These are phyloP conservation scores for Diaporthe eres DNA, from an alignment of 2,329 filamentous ascomycete species.

Conservation along the genomic window DNA sequence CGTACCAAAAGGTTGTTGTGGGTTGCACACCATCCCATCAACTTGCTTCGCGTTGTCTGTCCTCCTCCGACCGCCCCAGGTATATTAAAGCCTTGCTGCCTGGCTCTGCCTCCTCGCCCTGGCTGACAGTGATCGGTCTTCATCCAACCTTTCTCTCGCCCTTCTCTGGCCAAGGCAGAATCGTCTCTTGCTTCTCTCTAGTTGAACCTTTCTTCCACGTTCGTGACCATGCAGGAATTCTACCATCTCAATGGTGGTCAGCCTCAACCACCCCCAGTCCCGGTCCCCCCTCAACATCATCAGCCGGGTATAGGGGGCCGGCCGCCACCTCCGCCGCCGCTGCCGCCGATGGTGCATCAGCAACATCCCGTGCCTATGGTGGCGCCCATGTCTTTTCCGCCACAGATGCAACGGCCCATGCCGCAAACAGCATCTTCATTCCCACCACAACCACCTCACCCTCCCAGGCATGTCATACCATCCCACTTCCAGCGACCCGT, in stretches of 20 bases:
- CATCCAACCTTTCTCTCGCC: neutral
- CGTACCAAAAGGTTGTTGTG: slow-evolving; percentile 3
- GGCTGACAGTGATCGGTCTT: neutral
- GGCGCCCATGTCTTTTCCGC: neutral
- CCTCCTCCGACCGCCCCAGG: neutral
- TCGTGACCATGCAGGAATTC: slow-evolving; percentile 24
- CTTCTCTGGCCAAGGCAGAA: neutral
- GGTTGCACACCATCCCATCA: slow-evolving; percentile 21
- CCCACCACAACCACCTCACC: slow-evolving; percentile 30
- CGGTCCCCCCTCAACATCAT: slow-evolving; percentile 17
- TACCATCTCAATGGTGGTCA: slow-evolving; percentile 21
- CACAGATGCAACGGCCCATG: slow-evolving; percentile 31
- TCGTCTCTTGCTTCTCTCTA: neutral
- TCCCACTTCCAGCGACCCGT: slow-evolving; percentile 39
- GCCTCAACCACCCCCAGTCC: neutral
- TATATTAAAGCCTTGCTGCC: slow-evolving; percentile 38
- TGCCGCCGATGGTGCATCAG: slow-evolving; percentile 28
- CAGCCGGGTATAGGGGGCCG: slow-evolving; percentile 5
- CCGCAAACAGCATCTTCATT: neutral
- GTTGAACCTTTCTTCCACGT: neutral
- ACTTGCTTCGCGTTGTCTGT: neutral
- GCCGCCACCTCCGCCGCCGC: slow-evolving; percentile 18
- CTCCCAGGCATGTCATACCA: slow-evolving; percentile 33
- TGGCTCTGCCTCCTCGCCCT: slow-evolving; percentile 30
- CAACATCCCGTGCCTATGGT: slow-evolving; percentile 11